Base-by-base conservation (phyloP, 345 rosid genomes). In the Gossypium herbaceum region DNA sequence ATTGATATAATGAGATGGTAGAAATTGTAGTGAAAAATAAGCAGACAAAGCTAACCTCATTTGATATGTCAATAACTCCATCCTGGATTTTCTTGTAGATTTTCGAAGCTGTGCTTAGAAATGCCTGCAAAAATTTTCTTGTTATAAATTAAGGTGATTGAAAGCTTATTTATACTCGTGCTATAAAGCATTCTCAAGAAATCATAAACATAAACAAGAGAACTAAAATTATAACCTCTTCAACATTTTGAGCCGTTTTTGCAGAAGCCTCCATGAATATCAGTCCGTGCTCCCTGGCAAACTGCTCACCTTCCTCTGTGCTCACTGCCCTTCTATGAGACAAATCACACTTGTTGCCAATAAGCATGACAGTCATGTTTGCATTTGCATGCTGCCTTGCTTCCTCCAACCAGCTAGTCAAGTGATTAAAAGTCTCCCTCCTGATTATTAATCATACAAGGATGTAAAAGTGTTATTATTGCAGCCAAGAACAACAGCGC, bases 301-400 rank as follows among this genome's bases (percentile, higher is more conserved):
- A 60, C 10, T 60, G 64, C 41, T 60, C 64, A 25, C 41, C 64
- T 60, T 60, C 64, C 41, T 60, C 64, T 25, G 64, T 27, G 41
- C 41, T 60, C 41, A 60, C 64, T 4, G 64, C 64, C 41, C 64
- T 60, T 60, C 64, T 60, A 13, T 60, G 64, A 13, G 41, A 39
- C n/a, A 60, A 13, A 12, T 60, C 64, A 25, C 41, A 27, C n/a
- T 60, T 25, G 41, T 60, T 60, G 41, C 41, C 64, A 15, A 60
- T 27, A 12, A 60, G 41, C 64, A 60, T 60, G 8, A 60, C 41
- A 12, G 43, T 60, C 64, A 60, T 60, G 16, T 60, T 25, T 25
- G 64, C 64, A 60, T 60, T 60, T 12, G 64, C 64, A 60, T 60
- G 64, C 64, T 60, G 64, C 41, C 64, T 60, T 25, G 64, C 64